Conservation (phyloP, 2,329 filamentous ascomycete species). For the Neurospora sp. region DNA sequence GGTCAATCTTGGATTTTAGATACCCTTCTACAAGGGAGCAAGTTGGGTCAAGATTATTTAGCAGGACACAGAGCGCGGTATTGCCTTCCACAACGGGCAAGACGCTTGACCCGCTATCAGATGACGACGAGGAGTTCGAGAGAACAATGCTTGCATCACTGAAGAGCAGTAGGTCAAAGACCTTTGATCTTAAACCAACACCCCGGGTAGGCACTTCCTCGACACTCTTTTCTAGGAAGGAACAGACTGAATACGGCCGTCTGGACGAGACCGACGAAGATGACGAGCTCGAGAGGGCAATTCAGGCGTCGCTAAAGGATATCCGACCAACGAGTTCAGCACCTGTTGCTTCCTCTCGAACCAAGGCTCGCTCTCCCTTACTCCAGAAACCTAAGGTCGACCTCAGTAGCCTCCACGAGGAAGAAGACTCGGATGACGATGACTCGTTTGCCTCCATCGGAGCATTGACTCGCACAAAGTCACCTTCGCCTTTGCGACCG, state of each 20-base stretch:
- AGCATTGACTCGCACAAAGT: not conserved
- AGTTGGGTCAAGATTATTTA: not conserved
- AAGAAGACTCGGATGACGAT: not conserved
- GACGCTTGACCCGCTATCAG: not conserved
- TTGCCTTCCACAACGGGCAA: not conserved
- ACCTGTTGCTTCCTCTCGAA: not conserved
- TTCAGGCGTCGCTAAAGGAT: not conserved
- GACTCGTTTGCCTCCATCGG: not conserved
- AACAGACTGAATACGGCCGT: not conserved
- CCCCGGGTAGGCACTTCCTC: not conserved
- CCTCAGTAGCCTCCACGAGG: not conserved
- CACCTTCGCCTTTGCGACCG: too few relatives aligned
- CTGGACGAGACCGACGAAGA: not conserved
- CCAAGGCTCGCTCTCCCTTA: not conserved
- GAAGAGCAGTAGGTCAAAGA: not conserved
- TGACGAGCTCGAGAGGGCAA: not conserved
- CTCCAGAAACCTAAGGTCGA: not conserved
- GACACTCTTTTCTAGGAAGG: not conserved
- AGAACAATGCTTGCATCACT: not conserved
- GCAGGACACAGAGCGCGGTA: not conserved
- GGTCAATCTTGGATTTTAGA: not conserved
- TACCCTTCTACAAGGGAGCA: not conserved
- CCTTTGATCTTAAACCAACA: not conserved
- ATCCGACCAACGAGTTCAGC: not conserved
- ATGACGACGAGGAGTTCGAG: not conserved